Conservation (phyloP, 805 yeast species). For the Ogataea ramenticola region DNA sequence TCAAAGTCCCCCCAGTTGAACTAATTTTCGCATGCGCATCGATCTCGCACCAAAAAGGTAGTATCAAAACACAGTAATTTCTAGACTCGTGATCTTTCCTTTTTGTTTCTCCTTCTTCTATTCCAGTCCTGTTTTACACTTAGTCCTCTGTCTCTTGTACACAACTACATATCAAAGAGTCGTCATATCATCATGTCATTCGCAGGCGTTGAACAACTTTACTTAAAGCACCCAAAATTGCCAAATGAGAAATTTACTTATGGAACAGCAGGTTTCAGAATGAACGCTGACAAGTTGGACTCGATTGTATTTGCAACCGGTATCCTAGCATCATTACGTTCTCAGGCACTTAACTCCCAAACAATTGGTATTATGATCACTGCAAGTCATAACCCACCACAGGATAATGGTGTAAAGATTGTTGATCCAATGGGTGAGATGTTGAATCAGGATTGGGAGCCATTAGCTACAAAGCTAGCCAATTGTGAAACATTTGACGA, state of each 20-base stretch:
- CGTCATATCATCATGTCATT: not conserved
- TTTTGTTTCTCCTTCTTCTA: too few species aligned
- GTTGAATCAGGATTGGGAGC: slow-evolving; percentile 82
- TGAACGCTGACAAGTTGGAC: slow-evolving; percentile 60
- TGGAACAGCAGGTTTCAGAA: slow-evolving; percentile 98
- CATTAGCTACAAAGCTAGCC: slow-evolving; percentile 70
- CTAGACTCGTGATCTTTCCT: too few species aligned
- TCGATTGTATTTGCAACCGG: slow-evolving; percentile 83
- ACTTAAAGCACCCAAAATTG: slow-evolving; percentile 37
- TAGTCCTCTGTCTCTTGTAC: too few species aligned
- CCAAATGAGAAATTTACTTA: slow-evolving; percentile 44
- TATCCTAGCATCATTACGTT: slow-evolving; percentile 72
- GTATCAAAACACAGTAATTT: too few species aligned
- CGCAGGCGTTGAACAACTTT: slow-evolving; percentile 7
- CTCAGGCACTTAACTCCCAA: slow-evolving; percentile 59
- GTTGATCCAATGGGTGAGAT: slow-evolving; percentile 91
- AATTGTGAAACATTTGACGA: slow-evolving; percentile 48
- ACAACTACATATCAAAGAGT: not conserved
- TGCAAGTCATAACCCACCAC: slow-evolving; percentile 91
- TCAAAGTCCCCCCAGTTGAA: too few species aligned
- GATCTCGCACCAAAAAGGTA: too few species aligned
- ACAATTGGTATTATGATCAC: slow-evolving; percentile 95
- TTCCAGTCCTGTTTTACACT: too few species aligned
- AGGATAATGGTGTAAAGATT: slow-evolving; percentile 88
- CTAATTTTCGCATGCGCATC: too few species aligned